Evolutionary conservation across 768 basidiomycete species (phyloP), one percentile per base, ranked within the genome.

Genomic region (Tricholoma bakamatsutake): DNA sequence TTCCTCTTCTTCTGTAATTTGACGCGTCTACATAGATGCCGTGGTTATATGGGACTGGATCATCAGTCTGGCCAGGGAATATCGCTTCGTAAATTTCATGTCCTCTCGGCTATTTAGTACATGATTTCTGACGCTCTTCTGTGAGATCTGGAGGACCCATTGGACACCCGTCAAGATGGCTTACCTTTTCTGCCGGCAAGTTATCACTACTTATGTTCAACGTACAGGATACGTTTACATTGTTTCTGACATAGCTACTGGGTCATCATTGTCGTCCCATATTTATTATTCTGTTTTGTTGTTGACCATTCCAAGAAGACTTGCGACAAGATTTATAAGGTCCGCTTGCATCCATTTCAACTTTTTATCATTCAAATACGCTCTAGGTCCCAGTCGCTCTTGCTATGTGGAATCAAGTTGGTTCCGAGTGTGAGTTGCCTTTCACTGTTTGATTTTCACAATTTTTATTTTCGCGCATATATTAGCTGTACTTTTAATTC

Each of bases 391-490:
- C 89, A 5, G 89, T 90, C 55, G 84, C 84, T 5, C 77, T 91
- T 49, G 88, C 88, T 15, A 86, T 90, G 83, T 90, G 88, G 88
- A 91, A 91, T 63, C 89, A 90, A 79, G 87, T 89, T 53, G 84
- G 86, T 45, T 87, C 88, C 47, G 87, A 90, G 73, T 84, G 87
- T 85, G 59, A 58, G 77, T 71, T 33, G 55, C 52, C 21, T 15
- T 53, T 57, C 30, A 21, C 57, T 57, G 54, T 55, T 56, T 40
- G 17, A 10, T 34, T 42, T 55, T 31, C 31, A 4, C 35, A 64
- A 56, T 5, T 34, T 40, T 46, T 31, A 58, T 57, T 58, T 49
- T 59, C 34, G 57, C 54, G 61, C 61, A 60, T 63, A 59, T 63
- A 61, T 55, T 61, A 88, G 86, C 83, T 59, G 87, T 91, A 52